Evolutionary conservation across 83 land plant species (phyloP).

Genomic region (Thuja plicata): DNA sequence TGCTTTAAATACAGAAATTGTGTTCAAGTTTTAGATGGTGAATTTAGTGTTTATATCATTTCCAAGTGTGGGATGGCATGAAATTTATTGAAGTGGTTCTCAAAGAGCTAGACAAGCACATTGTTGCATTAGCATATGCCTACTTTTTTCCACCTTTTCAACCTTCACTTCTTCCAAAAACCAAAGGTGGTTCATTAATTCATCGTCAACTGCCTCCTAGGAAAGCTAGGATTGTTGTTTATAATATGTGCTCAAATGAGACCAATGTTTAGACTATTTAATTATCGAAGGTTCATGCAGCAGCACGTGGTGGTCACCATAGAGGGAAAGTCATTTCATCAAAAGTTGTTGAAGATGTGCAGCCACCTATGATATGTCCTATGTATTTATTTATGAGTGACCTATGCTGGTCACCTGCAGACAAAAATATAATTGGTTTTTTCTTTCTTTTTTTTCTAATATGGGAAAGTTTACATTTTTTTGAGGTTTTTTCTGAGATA

Average conservation of each 20-base stretch:
- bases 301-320: slow-evolving; percentile 96
- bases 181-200: too few species aligned
- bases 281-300: slow-evolving; percentile 91
- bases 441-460: background rate
- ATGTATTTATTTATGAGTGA: background rate
- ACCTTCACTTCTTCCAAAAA: too few species aligned
- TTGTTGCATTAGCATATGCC: too few species aligned
- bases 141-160: too few species aligned
- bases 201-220: too few species aligned
- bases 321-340: slow-evolving; percentile 92
- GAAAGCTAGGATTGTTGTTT: too few species aligned
- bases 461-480: background rate
- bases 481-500: background rate
- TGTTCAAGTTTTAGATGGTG: background rate
- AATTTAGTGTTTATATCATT: background rate
- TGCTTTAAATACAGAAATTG: background rate
- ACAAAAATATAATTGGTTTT: background rate
- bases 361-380: slow-evolving; percentile 92
- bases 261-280: slow-evolving; percentile 91
- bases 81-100: too few species aligned
- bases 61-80: too few species aligned
- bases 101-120: too few species aligned
- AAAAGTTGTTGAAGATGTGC: too few species aligned
- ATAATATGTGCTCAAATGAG: slow-evolving; percentile 84
- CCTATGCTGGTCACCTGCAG: background rate